Conservation (phyloP, 257 asterid species). For the Paraleonurus japonicus region DNA sequence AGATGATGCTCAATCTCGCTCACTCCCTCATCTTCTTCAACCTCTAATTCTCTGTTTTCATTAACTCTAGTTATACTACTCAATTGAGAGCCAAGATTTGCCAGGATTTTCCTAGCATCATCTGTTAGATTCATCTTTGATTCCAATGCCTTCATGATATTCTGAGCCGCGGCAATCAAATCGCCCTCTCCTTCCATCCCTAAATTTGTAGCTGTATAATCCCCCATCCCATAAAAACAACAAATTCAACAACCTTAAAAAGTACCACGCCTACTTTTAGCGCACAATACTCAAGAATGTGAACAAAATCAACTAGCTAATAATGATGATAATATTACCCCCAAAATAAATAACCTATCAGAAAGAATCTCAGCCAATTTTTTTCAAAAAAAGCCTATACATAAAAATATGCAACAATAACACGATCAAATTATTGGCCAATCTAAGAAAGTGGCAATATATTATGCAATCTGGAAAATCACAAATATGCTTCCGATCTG, state of each 20-base stretch:
- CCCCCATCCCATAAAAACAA: constrained; percentile 52
- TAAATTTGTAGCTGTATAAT: constrained; percentile 36
- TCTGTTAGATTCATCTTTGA: constrained; percentile 44
- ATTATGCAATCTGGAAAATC: background rate
- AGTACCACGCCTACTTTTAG: constrained; percentile 8
- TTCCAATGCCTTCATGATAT: constrained; percentile 57
- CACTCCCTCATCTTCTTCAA: constrained; percentile 32
- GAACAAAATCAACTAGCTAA: constrained; percentile 11
- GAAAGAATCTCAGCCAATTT: background rate
- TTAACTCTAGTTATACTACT: constrained; percentile 36
- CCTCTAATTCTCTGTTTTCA: constrained; percentile 27
- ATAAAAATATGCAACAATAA: constrained; percentile 9
- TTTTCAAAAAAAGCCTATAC: background rate
- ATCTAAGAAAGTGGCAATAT: constrained; percentile 3
- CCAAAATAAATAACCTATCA: constrained; percentile 18
- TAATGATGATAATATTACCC: background rate
- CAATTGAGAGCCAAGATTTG: constrained; percentile 70
- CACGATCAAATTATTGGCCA: constrained; percentile 16
- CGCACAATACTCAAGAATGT: background rate
- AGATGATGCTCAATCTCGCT: constrained; percentile 62
- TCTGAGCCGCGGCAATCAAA: constrained; percentile 65
- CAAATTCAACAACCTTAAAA: background rate
- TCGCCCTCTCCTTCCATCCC: constrained; percentile 69
- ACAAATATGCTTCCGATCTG: background rate
- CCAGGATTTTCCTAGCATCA: constrained; percentile 57